phyloP scores from a whole-genome alignment of 1,284 basidiomycete genomes.

The Leucoagaricus sp. region DNA sequence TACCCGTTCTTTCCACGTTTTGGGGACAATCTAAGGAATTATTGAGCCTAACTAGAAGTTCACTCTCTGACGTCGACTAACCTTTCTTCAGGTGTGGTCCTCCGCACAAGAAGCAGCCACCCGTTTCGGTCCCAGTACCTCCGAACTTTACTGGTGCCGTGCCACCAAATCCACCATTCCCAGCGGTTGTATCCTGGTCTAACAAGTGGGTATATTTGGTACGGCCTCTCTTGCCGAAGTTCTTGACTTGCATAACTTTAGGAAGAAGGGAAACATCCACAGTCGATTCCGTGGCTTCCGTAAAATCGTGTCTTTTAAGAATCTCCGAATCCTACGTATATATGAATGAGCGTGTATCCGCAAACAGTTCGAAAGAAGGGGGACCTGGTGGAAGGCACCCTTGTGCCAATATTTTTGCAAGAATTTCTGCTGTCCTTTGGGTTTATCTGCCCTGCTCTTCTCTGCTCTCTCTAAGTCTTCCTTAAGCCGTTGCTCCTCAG shows the following conservation, averaged over 20 bases:
- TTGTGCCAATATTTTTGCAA: slow-evolving; percentile 99
- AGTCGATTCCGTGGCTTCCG: slow-evolving; percentile 85
- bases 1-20: slow-evolving; percentile 55
- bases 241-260: slow-evolving; percentile 95
- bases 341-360: slow-evolving; percentile 3
- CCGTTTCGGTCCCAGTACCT: slow-evolving; percentile 54
- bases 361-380: slow-evolving; percentile 19
- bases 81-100: slow-evolving; percentile 90
- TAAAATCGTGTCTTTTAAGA: slow-evolving; percentile 83
- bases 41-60: not conserved
- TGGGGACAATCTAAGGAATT: slow-evolving; percentile 68
- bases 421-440: slow-evolving; percentile 89
- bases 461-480: slow-evolving; percentile 90
- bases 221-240: slow-evolving; percentile 92
- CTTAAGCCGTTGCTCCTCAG: slow-evolving; percentile 87
- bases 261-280: slow-evolving; percentile 87
- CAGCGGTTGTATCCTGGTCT: slow-evolving; percentile 88
- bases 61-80: slow-evolving; percentile 27
- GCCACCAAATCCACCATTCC: slow-evolving; percentile 70
- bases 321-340: slow-evolving; percentile 81
- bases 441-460: slow-evolving; percentile 78
- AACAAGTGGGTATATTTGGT: slow-evolving; percentile 96
- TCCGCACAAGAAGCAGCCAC: slow-evolving; percentile 90
- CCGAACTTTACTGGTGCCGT: slow-evolving; percentile 54
- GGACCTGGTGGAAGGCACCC: slow-evolving; percentile 94